These are phyloP conservation scores for Aspergillus sp. DNA, from an alignment of 2,329 filamentous ascomycete species.

Conservation along the genomic window DNA sequence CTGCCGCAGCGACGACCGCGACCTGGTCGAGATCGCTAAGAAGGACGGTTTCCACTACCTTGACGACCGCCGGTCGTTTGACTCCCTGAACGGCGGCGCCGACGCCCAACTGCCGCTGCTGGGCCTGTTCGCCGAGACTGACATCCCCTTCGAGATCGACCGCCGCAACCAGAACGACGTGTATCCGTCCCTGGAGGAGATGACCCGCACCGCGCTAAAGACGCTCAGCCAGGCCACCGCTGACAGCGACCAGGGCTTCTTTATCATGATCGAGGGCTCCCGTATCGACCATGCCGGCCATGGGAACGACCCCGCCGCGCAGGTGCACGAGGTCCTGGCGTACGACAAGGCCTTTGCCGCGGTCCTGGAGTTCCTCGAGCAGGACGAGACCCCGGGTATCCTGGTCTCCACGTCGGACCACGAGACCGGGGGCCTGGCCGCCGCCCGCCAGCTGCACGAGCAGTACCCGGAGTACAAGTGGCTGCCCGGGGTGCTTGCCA, in stretches of 20 bases:
- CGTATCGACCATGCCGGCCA: constrained; percentile 94
- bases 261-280: constrained; percentile 97
- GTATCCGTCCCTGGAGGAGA: constrained; percentile 88
- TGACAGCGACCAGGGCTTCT: constrained; percentile 88
- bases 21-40: constrained; percentile 71
- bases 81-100: constrained; percentile 65
- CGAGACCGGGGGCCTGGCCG: constrained; percentile 85
- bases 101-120: constrained; percentile 74
- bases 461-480: constrained; percentile 70
- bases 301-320: constrained; percentile 76
- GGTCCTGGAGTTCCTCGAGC: constrained; percentile 79
- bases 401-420: constrained; percentile 92
- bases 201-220: constrained; percentile 77
- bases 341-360: constrained; percentile 84
- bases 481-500: constrained; percentile 79
- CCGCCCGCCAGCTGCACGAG: constrained; percentile 67
- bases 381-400: constrained; percentile 68
- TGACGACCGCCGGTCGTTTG: constrained; percentile 69
- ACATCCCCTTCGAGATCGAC: constrained; percentile 94
- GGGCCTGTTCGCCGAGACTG: constrained; percentile 75
- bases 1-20: constrained; percentile 74
- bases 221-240: constrained; percentile 77
- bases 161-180: constrained; percentile 71
- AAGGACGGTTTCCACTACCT: constrained; percentile 80
- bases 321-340: constrained; percentile 89